Conservation (phyloP, 495 filamentous ascomycete genomes). For the Penicillium turbatum region DNA sequence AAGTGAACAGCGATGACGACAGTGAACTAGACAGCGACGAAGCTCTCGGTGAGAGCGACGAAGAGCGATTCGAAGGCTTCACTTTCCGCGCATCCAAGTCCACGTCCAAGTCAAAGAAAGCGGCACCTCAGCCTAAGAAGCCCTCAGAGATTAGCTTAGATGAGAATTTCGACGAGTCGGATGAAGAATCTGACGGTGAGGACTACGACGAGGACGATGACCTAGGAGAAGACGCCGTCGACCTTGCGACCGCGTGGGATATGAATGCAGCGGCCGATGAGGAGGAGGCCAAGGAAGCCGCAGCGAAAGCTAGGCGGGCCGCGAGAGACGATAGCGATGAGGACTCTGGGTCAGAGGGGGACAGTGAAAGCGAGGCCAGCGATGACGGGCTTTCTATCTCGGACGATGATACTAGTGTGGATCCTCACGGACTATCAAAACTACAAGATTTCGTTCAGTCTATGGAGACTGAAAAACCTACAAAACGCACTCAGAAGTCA, state of each 20-base stretch:
- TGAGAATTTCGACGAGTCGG: conserved; percentile 52
- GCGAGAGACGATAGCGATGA: conserved; percentile 33
- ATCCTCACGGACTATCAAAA: conserved; percentile 57
- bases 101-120: conserved; percentile 30
- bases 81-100: conserved; percentile 61
- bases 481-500: conserved; percentile 28
- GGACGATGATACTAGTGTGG: conserved; percentile 54
- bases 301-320: conserved; percentile 30
- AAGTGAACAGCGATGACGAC: conserved; percentile 71
- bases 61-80: conserved; percentile 75
- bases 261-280: conserved; percentile 55
- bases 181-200: conserved; percentile 45
- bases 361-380: conserved; percentile 48
- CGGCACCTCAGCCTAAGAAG: conserved; percentile 21
- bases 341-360: conserved; percentile 33
- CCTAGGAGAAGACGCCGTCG: conserved; percentile 79
- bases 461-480: conserved; percentile 46
- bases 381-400: conserved; percentile 48
- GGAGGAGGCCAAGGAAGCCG: conserved; percentile 30
- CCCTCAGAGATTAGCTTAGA: conserved; percentile 48
- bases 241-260: conserved; percentile 78
- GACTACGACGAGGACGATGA: conserved; percentile 48
- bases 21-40: conserved; percentile 89
- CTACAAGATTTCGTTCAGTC: conserved; percentile 68
- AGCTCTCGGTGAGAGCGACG: conserved; percentile 84